Conservation (phyloP, 352 stramenopile genomes). For the Phytopythium boreale region DNA sequence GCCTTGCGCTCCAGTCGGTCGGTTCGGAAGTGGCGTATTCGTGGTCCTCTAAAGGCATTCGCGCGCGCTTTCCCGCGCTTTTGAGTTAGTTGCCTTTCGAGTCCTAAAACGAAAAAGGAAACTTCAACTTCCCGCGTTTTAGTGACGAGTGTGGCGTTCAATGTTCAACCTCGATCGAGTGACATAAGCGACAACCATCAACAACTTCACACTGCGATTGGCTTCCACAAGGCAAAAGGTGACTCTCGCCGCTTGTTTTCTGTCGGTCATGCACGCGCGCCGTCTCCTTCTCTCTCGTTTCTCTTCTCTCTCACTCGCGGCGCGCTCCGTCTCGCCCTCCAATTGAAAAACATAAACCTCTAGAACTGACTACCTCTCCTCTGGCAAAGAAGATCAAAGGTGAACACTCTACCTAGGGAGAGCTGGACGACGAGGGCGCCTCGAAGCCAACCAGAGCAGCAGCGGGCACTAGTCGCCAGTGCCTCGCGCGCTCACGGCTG, state of each 20-base stretch:
- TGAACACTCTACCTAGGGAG: constrained; percentile 8
- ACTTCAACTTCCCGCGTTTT: constrained; percentile 9
- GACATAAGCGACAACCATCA: not conserved
- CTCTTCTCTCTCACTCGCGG: not conserved
- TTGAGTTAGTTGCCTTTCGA: not conserved
- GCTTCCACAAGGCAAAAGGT: not conserved
- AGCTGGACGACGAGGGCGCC: constrained; percentile 3
- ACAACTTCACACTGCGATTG: not conserved
- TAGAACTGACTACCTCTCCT: constrained; percentile 9
- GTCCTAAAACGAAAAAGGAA: not conserved
- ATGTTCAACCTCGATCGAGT: not conserved
- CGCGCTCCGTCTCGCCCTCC: not conserved
- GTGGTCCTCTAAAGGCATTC: not conserved
- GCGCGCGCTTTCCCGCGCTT: not conserved
- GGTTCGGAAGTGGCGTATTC: not conserved
- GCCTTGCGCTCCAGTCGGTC: not conserved
- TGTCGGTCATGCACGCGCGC: not conserved
- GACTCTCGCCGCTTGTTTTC: constrained; percentile 1
- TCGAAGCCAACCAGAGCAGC: not conserved
- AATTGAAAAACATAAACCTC: constrained; percentile 10
- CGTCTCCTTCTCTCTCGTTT: not conserved
- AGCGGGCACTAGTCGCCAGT: not conserved
- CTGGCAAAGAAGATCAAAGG: not conserved
- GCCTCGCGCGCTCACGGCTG: not conserved
- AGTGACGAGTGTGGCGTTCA: not conserved